A percentile compares a stretch with the other conserved stretches of the same genome.
phyloP scores from a whole-genome alignment of 2,329 filamentous ascomycete genomes.

The Colletotrichum sp. region DNA sequence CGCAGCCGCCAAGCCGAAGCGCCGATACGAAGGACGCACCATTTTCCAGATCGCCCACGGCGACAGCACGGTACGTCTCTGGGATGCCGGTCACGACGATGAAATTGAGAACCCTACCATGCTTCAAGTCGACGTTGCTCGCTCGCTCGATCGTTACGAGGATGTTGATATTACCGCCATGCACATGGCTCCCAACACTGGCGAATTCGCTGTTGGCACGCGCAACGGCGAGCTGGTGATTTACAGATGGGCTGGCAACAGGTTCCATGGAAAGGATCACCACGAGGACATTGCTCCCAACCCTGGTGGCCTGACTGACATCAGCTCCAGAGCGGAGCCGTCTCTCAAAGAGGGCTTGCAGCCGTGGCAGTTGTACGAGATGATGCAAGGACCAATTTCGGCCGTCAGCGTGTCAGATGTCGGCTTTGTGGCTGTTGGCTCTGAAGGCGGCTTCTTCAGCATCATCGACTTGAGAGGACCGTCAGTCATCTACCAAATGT shows the following conservation, averaged over 20 bases:
- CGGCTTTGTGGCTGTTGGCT: constrained; percentile 88
- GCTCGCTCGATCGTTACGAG: constrained; percentile 80
- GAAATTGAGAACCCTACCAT: constrained; percentile 87
- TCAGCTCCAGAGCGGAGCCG: constrained; percentile 74
- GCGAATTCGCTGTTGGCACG: constrained; percentile 85
- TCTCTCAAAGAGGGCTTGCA: constrained; percentile 79
- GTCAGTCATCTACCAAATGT: constrained; percentile 77
- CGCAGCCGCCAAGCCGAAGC: constrained; percentile 70
- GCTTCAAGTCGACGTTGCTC: constrained; percentile 85
- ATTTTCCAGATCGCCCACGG: constrained; percentile 87
- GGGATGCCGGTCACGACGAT: constrained; percentile 91
- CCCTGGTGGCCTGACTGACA: constrained; percentile 75
- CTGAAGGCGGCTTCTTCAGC: constrained; percentile 79
- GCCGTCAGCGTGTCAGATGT: constrained; percentile 87
- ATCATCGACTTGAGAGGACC: constrained; percentile 91
- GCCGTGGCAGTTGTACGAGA: constrained; percentile 81
- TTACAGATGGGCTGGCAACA: constrained; percentile 88
- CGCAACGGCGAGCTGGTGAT: constrained; percentile 83
- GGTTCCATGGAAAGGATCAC: constrained; percentile 69
- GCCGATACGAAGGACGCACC: constrained; percentile 82
- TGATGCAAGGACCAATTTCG: constrained; percentile 81
- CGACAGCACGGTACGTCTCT: constrained; percentile 89
- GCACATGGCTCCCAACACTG: constrained; percentile 79
- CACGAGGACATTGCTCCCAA: constrained; percentile 53
- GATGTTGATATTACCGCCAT: constrained; percentile 80